A percentile compares a stretch with the other conserved stretches of the same genome.
phyloP scores from a whole-genome alignment of 2,329 filamentous ascomycete genomes.

The Sarocladiaceae sp. region DNA sequence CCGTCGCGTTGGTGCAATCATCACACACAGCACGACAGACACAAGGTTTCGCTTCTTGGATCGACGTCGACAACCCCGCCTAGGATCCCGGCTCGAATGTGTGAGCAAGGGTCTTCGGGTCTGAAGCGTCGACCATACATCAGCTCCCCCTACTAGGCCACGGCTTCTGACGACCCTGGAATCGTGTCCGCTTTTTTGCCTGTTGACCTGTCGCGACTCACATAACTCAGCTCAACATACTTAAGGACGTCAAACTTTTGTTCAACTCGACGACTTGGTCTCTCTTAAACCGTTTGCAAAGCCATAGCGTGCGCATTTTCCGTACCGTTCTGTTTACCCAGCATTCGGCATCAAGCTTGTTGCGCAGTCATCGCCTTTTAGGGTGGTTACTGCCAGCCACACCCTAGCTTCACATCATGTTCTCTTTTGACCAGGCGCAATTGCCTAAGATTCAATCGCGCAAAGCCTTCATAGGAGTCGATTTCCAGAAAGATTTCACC shows the following conservation, averaged over 20 bases:
- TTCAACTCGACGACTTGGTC: too few relatives aligned
- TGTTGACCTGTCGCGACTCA: too few relatives aligned
- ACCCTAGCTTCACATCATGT: conserved; percentile 31
- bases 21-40: too few relatives aligned
- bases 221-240: too few relatives aligned
- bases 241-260: too few relatives aligned
- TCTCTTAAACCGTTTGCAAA: too few relatives aligned
- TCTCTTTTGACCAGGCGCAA: conserved; percentile 49
- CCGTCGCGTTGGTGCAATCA: too few relatives aligned
- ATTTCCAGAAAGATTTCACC: conserved; percentile 88
- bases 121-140: too few relatives aligned
- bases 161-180: background rate
- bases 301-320: too few relatives aligned
- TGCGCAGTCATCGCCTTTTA: background rate
- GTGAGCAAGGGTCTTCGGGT: too few relatives aligned
- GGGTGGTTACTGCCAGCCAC: background rate
- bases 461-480: conserved; percentile 72
- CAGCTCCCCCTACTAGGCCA: too few relatives aligned
- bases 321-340: too few relatives aligned
- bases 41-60: conserved; percentile 6
- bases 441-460: conserved; percentile 53
- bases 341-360: background rate
- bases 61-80: conserved; percentile 5
- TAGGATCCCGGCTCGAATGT: background rate
- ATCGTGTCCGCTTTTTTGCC: background rate